phyloP scores from a whole-genome alignment of 2,329 filamentous ascomycete genomes.

The Aspergillus awamori region DNA sequence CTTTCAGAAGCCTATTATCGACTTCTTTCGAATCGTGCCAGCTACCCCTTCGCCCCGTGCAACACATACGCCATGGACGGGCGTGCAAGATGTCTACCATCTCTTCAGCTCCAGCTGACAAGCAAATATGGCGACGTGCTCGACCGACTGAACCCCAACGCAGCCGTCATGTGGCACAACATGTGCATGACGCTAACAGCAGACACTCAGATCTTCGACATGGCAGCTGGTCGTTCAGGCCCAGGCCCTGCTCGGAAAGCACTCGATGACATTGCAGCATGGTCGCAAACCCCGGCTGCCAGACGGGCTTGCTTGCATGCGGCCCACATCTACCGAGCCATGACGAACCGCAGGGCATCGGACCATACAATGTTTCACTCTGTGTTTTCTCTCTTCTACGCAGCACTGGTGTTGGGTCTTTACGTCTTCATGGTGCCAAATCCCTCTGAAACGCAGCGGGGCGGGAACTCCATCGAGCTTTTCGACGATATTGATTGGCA shows the following conservation, averaged over 20 bases:
- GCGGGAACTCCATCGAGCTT: constrained; percentile 45
- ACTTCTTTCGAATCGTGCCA: constrained; percentile 42
- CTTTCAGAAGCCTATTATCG: constrained; percentile 49
- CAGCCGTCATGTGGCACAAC: constrained; percentile 56
- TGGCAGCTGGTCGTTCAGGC: constrained; percentile 55
- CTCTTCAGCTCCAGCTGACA: constrained; percentile 36
- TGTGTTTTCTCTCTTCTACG: constrained; percentile 54
- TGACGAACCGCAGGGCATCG: constrained; percentile 55
- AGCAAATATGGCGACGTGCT: constrained; percentile 46
- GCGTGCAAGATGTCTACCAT: constrained; percentile 45
- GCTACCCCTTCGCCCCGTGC: constrained; percentile 47
- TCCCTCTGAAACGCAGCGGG: constrained; percentile 27
- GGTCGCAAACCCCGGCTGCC: constrained; percentile 55
- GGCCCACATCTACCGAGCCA: constrained; percentile 55
- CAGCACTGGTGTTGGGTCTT: constrained; percentile 55
- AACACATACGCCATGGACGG: constrained; percentile 53
- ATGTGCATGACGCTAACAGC: constrained; percentile 56
- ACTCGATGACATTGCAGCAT: constrained; percentile 54
- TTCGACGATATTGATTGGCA: constrained; percentile 56
- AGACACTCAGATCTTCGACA: constrained; percentile 57
- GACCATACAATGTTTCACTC: constrained; percentile 57
- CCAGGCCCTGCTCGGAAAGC: constrained; percentile 52
- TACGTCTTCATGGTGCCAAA: constrained; percentile 54
- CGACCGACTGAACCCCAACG: constrained; percentile 52
- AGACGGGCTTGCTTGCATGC: constrained; percentile 56